Evolutionary conservation across 148 eudicot species (phyloP), one percentile per base, ranked within the genome.

Genomic region (Vaccinium corymbosum): DNA sequence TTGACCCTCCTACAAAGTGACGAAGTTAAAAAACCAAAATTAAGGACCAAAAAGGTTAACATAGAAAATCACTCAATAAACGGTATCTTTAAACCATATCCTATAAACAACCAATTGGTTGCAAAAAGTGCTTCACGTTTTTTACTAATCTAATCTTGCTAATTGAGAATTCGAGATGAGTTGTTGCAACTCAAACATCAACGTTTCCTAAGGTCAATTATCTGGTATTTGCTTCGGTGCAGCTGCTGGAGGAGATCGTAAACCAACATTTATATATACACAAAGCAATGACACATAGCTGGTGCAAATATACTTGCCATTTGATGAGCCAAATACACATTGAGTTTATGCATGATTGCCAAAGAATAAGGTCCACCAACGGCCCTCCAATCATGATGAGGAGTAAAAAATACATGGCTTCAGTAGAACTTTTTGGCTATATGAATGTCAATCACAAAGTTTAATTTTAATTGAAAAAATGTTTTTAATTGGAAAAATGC

Each of bases 1-100:
- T 87, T n/a, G 78, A 64, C 71, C 84, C 86, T 89, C 81, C 88
- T 89, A 86, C 52, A 81, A 74, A 13, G 78, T 66, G 64, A 80
- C 70, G 81, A 10, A 29, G 72, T 20, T 3, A 11, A 13, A 29
- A 68, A 66, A 25, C 56, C 35, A 1, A 51, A 78, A 52, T 22
- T 51, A 76, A 78, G 27, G 80, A 6, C 27, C 29, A 52, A 25
- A 51, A 78, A 52, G 52, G 22, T 9, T 29, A 51, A 16, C 25
- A 76, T 3, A 76, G 27, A 76, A 73, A 16, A 38, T 73, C 38
- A 17, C 17, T 42, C 53, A 20, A 42, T 9, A 46, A 0, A 19
- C 4, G 27, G 51, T 74, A 46, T 51, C 9, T 51, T n/a, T 11
- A 27, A 27, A 78, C 81, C 22, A 59, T 61, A 29, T 22, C 57